A percentile compares a stretch with the other conserved stretches of the same genome.
phyloP scores from a whole-genome alignment of 148 eudicot species.

The Dianthus caryophyllus region DNA sequence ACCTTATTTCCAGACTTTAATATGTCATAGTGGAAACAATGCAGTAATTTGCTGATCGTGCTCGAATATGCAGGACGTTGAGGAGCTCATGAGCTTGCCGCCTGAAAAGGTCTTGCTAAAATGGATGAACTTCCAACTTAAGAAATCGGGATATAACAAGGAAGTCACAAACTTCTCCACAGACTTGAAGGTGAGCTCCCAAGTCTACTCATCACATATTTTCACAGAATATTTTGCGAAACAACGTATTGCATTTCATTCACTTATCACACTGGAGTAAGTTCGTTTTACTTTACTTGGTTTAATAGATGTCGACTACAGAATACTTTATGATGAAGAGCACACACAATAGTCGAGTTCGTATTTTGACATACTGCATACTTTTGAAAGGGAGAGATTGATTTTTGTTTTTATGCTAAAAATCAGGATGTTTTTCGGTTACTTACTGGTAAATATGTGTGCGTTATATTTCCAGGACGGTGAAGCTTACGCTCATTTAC shows the following conservation, averaged over 20 bases:
- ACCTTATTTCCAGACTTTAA: too few species aligned
- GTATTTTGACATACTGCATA: too few species aligned
- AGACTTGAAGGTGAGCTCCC: slow-evolving; percentile 59
- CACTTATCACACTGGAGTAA: too few species aligned
- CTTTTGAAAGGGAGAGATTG: too few species aligned
- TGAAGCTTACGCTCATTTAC: slow-evolving; percentile 83
- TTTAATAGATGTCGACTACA: background rate
- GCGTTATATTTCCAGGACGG: slow-evolving; percentile 56
- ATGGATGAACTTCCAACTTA: slow-evolving; percentile 87
- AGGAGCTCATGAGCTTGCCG: slow-evolving; percentile 61
- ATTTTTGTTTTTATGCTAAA: too few species aligned
- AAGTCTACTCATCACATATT: background rate
- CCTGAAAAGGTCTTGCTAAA: slow-evolving; percentile 73
- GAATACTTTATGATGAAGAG: background rate
- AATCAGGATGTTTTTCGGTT: background rate
- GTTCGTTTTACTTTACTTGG: too few species aligned
- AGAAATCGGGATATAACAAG: slow-evolving; percentile 68
- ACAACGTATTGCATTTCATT: too few species aligned
- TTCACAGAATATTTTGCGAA: background rate
- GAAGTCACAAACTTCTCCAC: slow-evolving; percentile 69
- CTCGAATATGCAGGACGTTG: slow-evolving; percentile 54
- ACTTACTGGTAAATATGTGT: background rate
- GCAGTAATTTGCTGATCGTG: background rate
- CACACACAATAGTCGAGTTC: too few species aligned
- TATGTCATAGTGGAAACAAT: background rate